Evolutionary conservation across 345 rosid genomes (phyloP).

Genomic region (Zanthoxylum bungeanum): DNA sequence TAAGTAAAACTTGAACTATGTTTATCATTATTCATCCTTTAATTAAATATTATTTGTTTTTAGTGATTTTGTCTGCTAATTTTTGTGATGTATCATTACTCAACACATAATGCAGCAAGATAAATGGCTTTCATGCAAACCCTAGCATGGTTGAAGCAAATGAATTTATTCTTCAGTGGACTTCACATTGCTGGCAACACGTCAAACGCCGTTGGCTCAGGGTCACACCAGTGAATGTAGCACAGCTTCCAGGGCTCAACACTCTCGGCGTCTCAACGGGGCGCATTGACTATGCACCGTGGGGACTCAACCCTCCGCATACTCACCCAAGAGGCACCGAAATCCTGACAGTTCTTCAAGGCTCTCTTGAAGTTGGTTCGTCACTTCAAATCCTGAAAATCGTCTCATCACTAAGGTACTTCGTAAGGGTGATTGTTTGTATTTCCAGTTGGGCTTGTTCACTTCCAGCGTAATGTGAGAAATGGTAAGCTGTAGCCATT

Average conservation of each 20-base stretch:
- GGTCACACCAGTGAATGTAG: constrained; percentile 9
- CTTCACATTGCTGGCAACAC: constrained; percentile 19
- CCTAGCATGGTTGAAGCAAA: constrained; percentile 1
- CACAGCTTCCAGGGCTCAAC: constrained; percentile 5
- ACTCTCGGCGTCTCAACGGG: background rate
- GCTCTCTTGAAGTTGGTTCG: constrained; percentile 8
- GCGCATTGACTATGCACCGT: constrained; percentile 6
- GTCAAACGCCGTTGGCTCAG: constrained; percentile 8
- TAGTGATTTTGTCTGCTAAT: too few relatives aligned
- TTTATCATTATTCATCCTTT: too few relatives aligned
- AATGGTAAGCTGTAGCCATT: background rate
- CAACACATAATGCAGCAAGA: constrained; percentile 1
- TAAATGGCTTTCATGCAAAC: constrained; percentile 15
- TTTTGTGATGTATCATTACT: too few relatives aligned
- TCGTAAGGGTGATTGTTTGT: constrained; percentile 4
- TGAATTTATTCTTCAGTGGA: constrained; percentile 21
- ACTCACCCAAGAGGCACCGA: constrained; percentile 13
- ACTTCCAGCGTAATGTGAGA: constrained; percentile 15
- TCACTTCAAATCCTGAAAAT: constrained; percentile 4
- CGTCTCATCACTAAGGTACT: background rate
- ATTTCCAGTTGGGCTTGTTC: constrained; percentile 9
- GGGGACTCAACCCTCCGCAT: constrained; percentile 19
- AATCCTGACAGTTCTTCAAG: constrained; percentile 8
- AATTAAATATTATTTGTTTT: too few relatives aligned
- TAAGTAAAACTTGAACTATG: too few relatives aligned